Evolutionary conservation across 1,284 basidiomycete genomes (phyloP).

Genomic region (Filobasidium uniguttulatum): DNA sequence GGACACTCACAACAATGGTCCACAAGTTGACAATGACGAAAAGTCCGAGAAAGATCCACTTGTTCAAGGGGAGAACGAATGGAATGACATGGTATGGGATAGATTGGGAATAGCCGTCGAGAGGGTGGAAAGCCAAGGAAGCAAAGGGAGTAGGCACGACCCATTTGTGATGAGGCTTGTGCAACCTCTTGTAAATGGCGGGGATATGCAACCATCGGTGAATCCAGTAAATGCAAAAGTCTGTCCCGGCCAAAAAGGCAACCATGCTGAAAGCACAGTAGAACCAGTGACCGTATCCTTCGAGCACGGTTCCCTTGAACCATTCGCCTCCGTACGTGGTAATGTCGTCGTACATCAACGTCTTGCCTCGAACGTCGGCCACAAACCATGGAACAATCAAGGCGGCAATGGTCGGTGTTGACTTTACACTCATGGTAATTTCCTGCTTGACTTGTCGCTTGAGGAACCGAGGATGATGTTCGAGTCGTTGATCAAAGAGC

Average conservation of each 20-base stretch:
- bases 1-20: slow-evolving; percentile 60
- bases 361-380: slow-evolving; percentile 77
- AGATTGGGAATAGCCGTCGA: slow-evolving; percentile 89
- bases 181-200: slow-evolving; percentile 70
- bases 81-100: slow-evolving; percentile 89
- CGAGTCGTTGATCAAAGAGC: slow-evolving; percentile 94
- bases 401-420: slow-evolving; percentile 66
- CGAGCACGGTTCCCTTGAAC: slow-evolving; percentile 20
- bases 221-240: slow-evolving; percentile 85
- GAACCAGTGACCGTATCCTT: slow-evolving; percentile 19
- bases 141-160: slow-evolving; percentile 93
- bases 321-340: slow-evolving; percentile 46
- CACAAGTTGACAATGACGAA: slow-evolving; percentile 85
- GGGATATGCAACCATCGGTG: slow-evolving; percentile 87
- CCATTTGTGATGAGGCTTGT: slow-evolving; percentile 99
- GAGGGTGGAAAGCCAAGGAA: slow-evolving; percentile 90
- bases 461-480: slow-evolving; percentile 85
- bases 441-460: slow-evolving; percentile 70
- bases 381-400: slow-evolving; percentile 90
- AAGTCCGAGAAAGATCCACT: slow-evolving; percentile 60
- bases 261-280: slow-evolving; percentile 32
- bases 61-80: slow-evolving; percentile 83
- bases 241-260: slow-evolving; percentile 80
- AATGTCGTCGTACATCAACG: slow-evolving; percentile 62
- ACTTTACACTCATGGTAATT: slow-evolving; percentile 59